Evolutionary conservation across 2,329 filamentous ascomycete species (phyloP), one percentile per base, ranked within the genome.

Genomic region (Fonsecaea nubica): DNA sequence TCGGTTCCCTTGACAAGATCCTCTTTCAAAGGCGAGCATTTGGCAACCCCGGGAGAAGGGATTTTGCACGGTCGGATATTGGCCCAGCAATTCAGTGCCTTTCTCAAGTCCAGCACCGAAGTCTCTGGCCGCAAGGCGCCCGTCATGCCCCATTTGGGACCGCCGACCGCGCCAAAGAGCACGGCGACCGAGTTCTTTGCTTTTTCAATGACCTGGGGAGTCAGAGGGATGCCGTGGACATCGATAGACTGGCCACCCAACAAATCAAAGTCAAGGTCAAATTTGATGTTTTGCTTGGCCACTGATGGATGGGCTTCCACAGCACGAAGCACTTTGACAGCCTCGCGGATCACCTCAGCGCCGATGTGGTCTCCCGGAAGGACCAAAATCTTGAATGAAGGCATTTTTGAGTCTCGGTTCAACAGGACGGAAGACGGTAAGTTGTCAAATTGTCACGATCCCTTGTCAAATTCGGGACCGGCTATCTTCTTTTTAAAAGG

Each of bases 231-330:
- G 71, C 92, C 91, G 75, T 88, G 87, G 5, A 86, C 86, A 75
- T 97, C 88, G 78, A 97, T 97, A 84, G 90, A 83, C 86, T 93
- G 92, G 72, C 93, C 93, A 72, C 93, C 92, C 63, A 97, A 86
- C 54, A 95, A 85, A 75, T 96, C 92, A 58, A 93, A 86, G 75
- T 94, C 86, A 71, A 96, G 89, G 75, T 92, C 90, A 81, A 97
- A 97, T 72, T 88, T 89, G 76, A 87, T 85, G 75, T 85, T 86
- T 69, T 84, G 45, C 45, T 61, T 53, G 36, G 10, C 48, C 33
- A 61, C 81, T 3, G 42, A 25, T 25, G 52, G 63, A 57, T 57
- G 58, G 62, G 86, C 83, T 80, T 93, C 89, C 69, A 97, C 84
- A 9, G 89, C 83, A 76, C 89, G 88, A 72, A 97, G 85, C 71